Percentiles rank a stretch among this genome's conserved stretches.
Evolutionary conservation across 148 eudicot genomes (phyloP).

Genomic region (Chenopodium suecicum): DNA sequence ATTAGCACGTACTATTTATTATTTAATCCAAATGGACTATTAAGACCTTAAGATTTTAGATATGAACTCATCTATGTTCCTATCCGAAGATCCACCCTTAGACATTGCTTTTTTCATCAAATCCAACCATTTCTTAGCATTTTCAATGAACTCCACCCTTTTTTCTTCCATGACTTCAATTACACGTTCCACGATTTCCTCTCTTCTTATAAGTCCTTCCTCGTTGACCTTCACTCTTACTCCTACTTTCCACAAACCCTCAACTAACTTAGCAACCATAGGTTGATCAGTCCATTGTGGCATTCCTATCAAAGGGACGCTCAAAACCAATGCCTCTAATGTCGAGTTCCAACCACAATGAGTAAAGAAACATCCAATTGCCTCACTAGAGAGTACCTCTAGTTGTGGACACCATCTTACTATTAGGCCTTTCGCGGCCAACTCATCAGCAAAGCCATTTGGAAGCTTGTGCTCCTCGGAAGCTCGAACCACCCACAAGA

Average conservation of each 20-base stretch:
- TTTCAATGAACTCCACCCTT: slow-evolving; percentile 31
- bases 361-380: slow-evolving; percentile 41
- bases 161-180: slow-evolving; percentile 40
- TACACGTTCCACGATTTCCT: slow-evolving; percentile 37
- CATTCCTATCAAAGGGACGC: slow-evolving; percentile 52
- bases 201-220: slow-evolving; percentile 35
- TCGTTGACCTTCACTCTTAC: slow-evolving; percentile 39
- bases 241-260: slow-evolving; percentile 53
- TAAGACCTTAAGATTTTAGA: slow-evolving; percentile 20
- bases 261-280: slow-evolving; percentile 44
- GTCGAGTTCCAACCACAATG: slow-evolving; percentile 58
- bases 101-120: slow-evolving; percentile 38
- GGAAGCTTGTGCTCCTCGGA: slow-evolving; percentile 34
- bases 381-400: slow-evolving; percentile 37
- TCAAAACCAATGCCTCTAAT: slow-evolving; percentile 31
- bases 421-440: slow-evolving; percentile 29
- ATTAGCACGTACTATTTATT: no score
- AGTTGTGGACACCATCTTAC: slow-evolving; percentile 41
- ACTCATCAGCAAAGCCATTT: slow-evolving; percentile 1
- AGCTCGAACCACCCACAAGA: slow-evolving; percentile 40
- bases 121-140: slow-evolving; percentile 37
- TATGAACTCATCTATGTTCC: slow-evolving; percentile 38
- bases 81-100: slow-evolving; percentile 46
- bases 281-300: slow-evolving; percentile 56
- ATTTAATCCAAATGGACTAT: no score